These are phyloP conservation scores for Didymella keratinophila DNA, from an alignment of 2,329 filamentous ascomycete genomes.

Conservation along the genomic window DNA sequence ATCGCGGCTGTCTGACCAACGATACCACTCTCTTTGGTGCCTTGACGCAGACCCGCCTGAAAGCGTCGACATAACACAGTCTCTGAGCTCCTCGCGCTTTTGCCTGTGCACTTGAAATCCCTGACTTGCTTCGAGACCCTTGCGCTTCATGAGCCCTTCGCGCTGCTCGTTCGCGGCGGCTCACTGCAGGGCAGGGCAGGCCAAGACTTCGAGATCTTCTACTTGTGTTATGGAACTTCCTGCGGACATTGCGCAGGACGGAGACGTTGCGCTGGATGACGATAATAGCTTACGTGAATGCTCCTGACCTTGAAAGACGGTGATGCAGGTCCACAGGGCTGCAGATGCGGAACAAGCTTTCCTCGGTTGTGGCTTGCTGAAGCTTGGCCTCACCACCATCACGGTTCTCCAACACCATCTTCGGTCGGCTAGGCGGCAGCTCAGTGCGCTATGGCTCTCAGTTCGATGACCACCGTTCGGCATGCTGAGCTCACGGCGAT, in stretches of 20 bases:
- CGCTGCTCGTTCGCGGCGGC: no score
- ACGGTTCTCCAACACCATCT: neutral
- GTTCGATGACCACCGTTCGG: neutral
- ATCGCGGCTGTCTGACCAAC: no score
- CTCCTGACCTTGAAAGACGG: neutral
- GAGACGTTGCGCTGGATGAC: neutral
- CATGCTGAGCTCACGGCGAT: neutral
- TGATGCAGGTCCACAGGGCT: neutral
- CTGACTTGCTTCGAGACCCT: no score
- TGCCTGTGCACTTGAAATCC: no score
- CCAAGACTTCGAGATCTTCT: neutral
- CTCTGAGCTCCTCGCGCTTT: no score
- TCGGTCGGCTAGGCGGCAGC: neutral
- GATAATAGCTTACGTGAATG: neutral
- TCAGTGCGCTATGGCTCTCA: neutral
- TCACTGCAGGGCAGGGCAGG: neutral
- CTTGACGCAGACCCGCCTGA: no score
- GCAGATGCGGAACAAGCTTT: slow-evolving; percentile 11
- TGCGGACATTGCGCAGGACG: neutral
- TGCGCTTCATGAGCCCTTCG: no score
- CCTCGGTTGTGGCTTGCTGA: slow-evolving; percentile 15
- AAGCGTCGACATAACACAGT: no score
- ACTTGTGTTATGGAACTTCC: no score
- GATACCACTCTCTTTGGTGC: no score
- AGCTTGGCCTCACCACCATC: slow-evolving; percentile 16